Evolutionary conservation across 768 basidiomycete genomes (phyloP).

Genomic region (Tulasnella sp.): DNA sequence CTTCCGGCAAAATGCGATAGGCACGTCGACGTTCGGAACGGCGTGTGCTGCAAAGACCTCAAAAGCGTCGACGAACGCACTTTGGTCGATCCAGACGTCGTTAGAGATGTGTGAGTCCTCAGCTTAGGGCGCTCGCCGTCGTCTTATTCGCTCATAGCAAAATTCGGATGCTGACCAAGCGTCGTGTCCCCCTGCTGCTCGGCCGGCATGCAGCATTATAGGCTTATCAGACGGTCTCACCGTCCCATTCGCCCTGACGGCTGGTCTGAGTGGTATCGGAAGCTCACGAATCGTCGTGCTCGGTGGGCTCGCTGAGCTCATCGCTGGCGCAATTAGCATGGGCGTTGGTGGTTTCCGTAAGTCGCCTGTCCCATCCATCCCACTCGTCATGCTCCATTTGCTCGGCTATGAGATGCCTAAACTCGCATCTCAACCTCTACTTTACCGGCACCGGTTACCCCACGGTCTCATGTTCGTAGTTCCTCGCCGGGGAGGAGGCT

Average conservation of each 20-base stretch:
- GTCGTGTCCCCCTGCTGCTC: background rate
- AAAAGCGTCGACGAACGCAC: slow-evolving; percentile 73
- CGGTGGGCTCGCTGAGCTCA: slow-evolving; percentile 92
- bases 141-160: background rate
- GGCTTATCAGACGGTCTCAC: slow-evolving; percentile 89
- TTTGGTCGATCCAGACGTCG: slow-evolving; percentile 78
- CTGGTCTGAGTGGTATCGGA: slow-evolving; percentile 84
- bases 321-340: slow-evolving; percentile 96
- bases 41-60: slow-evolving; percentile 85
- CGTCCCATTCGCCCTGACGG: slow-evolving; percentile 86
- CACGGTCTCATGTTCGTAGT: background rate
- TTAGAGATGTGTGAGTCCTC: slow-evolving; percentile 75
- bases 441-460: background rate
- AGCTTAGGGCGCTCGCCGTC: slow-evolving; percentile 15
- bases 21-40: slow-evolving; percentile 36
- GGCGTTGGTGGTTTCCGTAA: slow-evolving; percentile 89
- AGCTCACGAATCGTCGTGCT: slow-evolving; percentile 88
- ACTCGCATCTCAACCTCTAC: background rate
- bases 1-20: slow-evolving; percentile 29
- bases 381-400: background rate
- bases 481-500: background rate
- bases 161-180: background rate
- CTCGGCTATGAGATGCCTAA: background rate
- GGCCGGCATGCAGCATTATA: slow-evolving; percentile 54
- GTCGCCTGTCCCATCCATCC: slow-evolving; percentile 24